A percentile compares a stretch with the other conserved stretches of the same genome.
phyloP scores from a whole-genome alignment of 1,139 yeast genomes.

The Debaryomyces sp. region DNA sequence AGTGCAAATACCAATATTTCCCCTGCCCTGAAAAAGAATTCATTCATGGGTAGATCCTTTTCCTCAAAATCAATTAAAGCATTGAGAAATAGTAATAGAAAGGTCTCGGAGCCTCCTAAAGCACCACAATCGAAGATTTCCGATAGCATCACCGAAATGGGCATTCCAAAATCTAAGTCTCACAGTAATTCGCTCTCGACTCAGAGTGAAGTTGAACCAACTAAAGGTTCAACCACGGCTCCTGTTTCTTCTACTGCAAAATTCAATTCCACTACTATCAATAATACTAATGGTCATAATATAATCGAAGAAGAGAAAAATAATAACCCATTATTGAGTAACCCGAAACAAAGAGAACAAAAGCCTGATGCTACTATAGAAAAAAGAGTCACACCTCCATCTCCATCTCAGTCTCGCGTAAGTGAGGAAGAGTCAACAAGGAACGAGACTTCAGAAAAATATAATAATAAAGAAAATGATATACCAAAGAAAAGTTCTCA shows the following conservation, averaged over 20 bases:
- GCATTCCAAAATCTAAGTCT: slow-evolving; percentile 49
- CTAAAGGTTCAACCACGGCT: slow-evolving; percentile 41
- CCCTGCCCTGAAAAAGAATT: slow-evolving; percentile 18
- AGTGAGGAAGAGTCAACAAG: slow-evolving; percentile 1
- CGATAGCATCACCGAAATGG: slow-evolving; percentile 6
- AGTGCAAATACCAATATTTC: slow-evolving; percentile 14
- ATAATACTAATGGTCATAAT: not conserved
- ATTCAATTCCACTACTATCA: slow-evolving; percentile 23
- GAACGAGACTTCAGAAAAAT: slow-evolving; percentile 9
- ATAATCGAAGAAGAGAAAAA: slow-evolving; percentile 10
- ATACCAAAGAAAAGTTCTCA: slow-evolving; percentile 13
- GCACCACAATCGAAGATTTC: slow-evolving; percentile 18
- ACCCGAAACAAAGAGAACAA: slow-evolving; percentile 24
- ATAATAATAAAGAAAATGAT: slow-evolving; percentile 15
- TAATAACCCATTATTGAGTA: slow-evolving; percentile 9
- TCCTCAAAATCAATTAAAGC: slow-evolving; percentile 45
- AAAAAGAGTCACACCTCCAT: slow-evolving; percentile 38
- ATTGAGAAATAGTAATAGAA: slow-evolving; percentile 25
- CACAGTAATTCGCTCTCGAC: slow-evolving; percentile 43
- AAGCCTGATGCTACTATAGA: slow-evolving; percentile 32
- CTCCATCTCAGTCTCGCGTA: slow-evolving; percentile 14
- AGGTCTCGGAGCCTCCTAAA: slow-evolving; percentile 24
- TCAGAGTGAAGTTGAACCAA: slow-evolving; percentile 22
- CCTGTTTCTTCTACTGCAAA: slow-evolving; percentile 38
- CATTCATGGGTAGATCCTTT: slow-evolving; percentile 39